A percentile compares a stretch with the other conserved stretches of the same genome.
Conservation (phyloP, 768 basidiomycete species). For the Podaxis sp. region DNA sequence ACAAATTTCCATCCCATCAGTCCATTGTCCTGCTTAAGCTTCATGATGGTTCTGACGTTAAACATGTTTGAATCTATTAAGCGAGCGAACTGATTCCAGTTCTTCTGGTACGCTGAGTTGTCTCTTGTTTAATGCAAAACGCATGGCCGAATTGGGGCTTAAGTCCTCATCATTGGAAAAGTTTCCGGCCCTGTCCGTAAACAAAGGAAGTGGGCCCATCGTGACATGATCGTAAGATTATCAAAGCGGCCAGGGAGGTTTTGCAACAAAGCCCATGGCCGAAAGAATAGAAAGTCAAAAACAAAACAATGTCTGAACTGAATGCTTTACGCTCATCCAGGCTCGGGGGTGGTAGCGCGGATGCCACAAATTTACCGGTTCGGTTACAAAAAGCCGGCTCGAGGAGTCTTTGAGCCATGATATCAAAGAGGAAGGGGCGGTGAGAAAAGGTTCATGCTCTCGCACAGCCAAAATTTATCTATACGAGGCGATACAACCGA, state of each 20-base stretch:
- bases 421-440: neutral
- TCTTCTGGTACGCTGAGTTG: neutral
- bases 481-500: neutral
- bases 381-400: slow-evolving; percentile 2
- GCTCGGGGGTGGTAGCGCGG: neutral
- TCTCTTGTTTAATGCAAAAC: neutral
- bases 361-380: neutral
- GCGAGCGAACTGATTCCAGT: neutral
- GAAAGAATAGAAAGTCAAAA: neutral
- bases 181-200: neutral
- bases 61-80: neutral
- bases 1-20: neutral
- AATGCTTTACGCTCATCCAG: neutral
- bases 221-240: neutral
- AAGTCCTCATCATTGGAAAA: neutral
- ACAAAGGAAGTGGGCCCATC: neutral
- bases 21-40: neutral
- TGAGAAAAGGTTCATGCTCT: neutral
- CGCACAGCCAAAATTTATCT: neutral
- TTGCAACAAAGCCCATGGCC: neutral
- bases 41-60: neutral
- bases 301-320: neutral
- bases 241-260: neutral
- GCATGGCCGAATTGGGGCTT: neutral
- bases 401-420: neutral